Percentiles rank a stretch among this genome's conserved stretches.
Evolutionary conservation across 257 asterid genomes (phyloP).

Genomic region (Eustoma russellianum): DNA sequence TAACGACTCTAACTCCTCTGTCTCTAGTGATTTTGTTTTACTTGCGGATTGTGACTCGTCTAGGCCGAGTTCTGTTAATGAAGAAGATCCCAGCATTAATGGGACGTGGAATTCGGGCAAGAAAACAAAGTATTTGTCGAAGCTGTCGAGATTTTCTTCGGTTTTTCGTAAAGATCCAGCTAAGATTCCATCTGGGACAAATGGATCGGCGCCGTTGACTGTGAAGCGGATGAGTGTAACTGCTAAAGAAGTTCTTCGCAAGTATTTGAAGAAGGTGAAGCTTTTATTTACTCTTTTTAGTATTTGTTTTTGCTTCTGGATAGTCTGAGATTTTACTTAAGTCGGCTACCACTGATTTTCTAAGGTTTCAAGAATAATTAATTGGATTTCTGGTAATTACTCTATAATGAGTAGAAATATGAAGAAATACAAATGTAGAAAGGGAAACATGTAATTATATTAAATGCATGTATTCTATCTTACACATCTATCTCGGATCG

Average conservation of each 20-base stretch:
- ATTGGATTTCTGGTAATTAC: no score
- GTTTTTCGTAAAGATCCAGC: constrained; percentile 49
- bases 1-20: constrained; percentile 41
- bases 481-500: no score
- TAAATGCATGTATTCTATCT: no score
- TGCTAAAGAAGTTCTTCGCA: constrained; percentile 60
- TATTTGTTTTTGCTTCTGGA: no score
- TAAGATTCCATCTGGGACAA: neutral
- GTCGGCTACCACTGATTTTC: no score
- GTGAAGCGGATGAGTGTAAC: constrained; percentile 49
- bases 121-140: constrained; percentile 45
- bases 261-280: constrained; percentile 65
- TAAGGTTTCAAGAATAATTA: no score
- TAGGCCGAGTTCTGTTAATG: constrained; percentile 61
- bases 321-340: no score
- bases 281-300: no score
- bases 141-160: constrained; percentile 56
- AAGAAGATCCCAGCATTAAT: constrained; percentile 24
- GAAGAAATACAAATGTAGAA: no score
- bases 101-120: constrained; percentile 1
- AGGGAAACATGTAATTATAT: no score
- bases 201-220: neutral
- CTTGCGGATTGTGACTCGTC: constrained; percentile 50
- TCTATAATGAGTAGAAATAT: no score
- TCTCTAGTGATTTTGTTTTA: constrained; percentile 30